Conservation (phyloP, 306 rosid species). For the Styphnolobium japonicum region DNA sequence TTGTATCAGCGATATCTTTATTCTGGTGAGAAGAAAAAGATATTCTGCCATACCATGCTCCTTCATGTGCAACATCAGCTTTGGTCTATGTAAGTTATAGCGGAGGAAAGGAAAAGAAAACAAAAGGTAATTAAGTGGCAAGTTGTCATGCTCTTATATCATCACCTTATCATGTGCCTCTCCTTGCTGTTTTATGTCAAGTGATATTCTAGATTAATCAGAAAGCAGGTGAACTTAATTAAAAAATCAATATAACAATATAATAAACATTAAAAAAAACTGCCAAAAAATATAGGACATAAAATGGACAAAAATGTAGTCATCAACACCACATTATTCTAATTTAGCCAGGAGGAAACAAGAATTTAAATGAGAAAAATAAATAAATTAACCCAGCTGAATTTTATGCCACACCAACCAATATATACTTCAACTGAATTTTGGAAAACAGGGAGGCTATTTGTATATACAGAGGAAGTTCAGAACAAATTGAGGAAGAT, state of each 20-base stretch:
- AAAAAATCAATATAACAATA: not conserved
- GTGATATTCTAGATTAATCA: not conserved
- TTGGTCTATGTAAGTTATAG: not conserved
- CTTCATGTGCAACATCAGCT: conserved; percentile 13
- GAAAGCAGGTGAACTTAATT: not conserved
- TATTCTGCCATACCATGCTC: not conserved
- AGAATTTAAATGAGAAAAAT: not conserved
- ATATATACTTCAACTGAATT: conserved; percentile 2
- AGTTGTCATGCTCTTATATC: not conserved
- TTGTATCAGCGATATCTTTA: conserved; percentile 1
- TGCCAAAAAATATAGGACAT: not conserved
- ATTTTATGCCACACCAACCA: conserved; percentile 19
- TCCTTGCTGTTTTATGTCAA: not conserved
- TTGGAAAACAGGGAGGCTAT: not conserved
- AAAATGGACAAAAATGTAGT: not conserved
- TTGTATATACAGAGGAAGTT: conserved; percentile 11
- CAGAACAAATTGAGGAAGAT: not conserved
- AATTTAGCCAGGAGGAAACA: not conserved
- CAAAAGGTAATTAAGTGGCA: not conserved
- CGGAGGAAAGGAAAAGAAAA: not conserved
- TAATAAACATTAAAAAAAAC: not conserved
- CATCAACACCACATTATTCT: not conserved
- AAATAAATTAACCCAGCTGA: not conserved
- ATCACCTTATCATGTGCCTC: conserved; percentile 17
- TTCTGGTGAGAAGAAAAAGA: conserved; percentile 13